Evolutionary conservation across 352 stramenopile genomes (phyloP).

Genomic region (Globisporangium cylindrosporum): DNA sequence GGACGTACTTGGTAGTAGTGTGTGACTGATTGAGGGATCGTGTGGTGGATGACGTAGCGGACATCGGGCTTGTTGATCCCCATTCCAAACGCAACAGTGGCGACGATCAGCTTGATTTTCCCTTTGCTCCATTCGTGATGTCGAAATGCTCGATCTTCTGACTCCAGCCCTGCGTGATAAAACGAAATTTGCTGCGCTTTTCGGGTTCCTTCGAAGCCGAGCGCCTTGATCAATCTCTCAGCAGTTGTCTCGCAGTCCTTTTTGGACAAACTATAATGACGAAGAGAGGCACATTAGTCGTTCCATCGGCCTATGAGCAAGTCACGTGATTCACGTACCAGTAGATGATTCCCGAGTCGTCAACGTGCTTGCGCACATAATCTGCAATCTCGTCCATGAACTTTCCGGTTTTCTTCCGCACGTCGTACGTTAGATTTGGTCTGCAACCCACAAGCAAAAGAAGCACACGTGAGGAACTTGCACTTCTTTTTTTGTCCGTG

Average conservation of each 20-base stretch:
- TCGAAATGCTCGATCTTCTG: conserved; percentile 67
- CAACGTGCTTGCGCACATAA: conserved; percentile 76
- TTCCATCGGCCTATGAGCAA: not conserved
- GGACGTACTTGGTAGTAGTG: conserved; percentile 84
- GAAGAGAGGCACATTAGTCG: not conserved
- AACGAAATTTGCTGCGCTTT: conserved; percentile 76
- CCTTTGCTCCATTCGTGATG: conserved; percentile 89
- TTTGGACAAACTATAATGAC: conserved; percentile 68
- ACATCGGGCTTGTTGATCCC: conserved; percentile 89
- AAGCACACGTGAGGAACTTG: not conserved
- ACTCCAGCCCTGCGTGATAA: conserved; percentile 79
- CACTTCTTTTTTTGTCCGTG: not conserved
- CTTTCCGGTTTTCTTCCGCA: conserved; percentile 75
- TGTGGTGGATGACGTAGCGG: conserved; percentile 88
- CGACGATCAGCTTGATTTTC: conserved; percentile 88
- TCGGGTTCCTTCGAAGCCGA: conserved; percentile 70
- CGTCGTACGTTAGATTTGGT: conserved; percentile 82
- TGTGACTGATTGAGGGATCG: conserved; percentile 85
- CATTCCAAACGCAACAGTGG: conserved; percentile 88
- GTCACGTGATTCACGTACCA: conserved; percentile 37
- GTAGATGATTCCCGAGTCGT: conserved; percentile 89
- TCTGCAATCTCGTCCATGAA: conserved; percentile 80
- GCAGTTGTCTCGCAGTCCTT: conserved; percentile 85
- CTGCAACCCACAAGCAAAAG: conserved; percentile 21
- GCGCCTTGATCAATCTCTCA: conserved; percentile 73